Conservation (phyloP, 371 early-diverging fungal genomes). For the Actinomortierella ambigua region DNA sequence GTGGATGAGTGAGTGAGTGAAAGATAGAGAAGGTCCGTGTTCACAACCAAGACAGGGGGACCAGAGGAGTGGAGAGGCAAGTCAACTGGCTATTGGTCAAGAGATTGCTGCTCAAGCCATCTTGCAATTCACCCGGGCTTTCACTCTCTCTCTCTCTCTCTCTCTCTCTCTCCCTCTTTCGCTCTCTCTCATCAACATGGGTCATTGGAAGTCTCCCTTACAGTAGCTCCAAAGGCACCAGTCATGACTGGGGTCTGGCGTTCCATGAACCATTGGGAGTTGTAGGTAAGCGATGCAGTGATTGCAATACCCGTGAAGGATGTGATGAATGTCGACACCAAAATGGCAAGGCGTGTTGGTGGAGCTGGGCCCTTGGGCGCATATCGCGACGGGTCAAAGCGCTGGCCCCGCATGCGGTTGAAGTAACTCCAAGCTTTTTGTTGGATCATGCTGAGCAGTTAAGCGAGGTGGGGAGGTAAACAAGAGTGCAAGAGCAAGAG, state of each 20-base stretch:
- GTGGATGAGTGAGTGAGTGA: too few species aligned
- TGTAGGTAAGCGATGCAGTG: slow-evolving; percentile 26
- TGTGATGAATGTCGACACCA: slow-evolving; percentile 32
- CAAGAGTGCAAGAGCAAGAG: not conserved
- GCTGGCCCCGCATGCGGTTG: slow-evolving; percentile 36
- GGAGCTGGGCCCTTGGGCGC: slow-evolving; percentile 1
- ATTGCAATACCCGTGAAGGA: slow-evolving; percentile 33
- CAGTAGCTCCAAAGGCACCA: slow-evolving; percentile 35
- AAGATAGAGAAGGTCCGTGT: too few species aligned
- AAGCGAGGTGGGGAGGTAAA: not conserved
- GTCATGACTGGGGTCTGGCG: slow-evolving; percentile 29
- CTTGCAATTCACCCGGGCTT: too few species aligned
- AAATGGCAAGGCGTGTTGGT: slow-evolving; percentile 21
- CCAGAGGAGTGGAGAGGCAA: too few species aligned
- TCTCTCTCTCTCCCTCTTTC: too few species aligned
- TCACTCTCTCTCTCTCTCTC: too few species aligned
- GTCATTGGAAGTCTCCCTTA: too few species aligned
- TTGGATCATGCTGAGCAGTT: not conserved
- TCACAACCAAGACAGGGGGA: too few species aligned
- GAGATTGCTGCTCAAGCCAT: too few species aligned
- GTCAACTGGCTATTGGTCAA: too few species aligned
- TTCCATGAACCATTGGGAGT: slow-evolving; percentile 32
- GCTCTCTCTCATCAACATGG: too few species aligned
- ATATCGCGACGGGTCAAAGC: slow-evolving; percentile 19
- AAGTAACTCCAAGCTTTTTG: slow-evolving; percentile 13